These are phyloP conservation scores for Eudorina sp. DNA, from an alignment of 139 green algal genomes.

Conservation along the genomic window DNA sequence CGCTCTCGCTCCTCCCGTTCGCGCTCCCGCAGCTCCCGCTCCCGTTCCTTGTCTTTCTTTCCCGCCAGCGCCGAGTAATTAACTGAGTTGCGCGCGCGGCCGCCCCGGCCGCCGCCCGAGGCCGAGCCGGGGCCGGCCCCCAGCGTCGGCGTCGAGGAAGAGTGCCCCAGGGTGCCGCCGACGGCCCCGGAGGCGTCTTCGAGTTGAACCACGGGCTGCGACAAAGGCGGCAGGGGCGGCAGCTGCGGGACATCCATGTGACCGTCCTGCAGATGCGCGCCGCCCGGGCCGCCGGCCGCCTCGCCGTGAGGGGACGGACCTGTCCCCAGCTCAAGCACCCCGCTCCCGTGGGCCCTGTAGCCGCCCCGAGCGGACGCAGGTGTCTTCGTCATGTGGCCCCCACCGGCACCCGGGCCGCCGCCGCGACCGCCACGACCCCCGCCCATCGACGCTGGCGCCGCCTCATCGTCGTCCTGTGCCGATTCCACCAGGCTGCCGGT, in stretches of 20 bases:
- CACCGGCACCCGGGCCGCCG: slow-evolving; percentile 1
- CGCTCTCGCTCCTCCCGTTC: slow-evolving; percentile 23
- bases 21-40: slow-evolving; percentile 12
- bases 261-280: neutral
- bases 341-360: neutral
- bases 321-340: no score
- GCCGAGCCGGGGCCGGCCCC: neutral
- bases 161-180: neutral
- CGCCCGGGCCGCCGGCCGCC: neutral
- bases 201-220: neutral
- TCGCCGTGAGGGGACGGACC: neutral
- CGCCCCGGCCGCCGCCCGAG: neutral
- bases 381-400: neutral
- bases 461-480: slow-evolving; percentile 23
- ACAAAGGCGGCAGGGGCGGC: neutral
- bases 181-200: neutral
- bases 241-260: slow-evolving; percentile 18
- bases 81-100: slow-evolving; percentile 31
- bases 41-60: slow-evolving; percentile 46
- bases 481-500: slow-evolving; percentile 24
- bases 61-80: slow-evolving; percentile 60
- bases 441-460: neutral
- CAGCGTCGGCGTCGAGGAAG: neutral
- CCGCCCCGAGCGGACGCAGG: neutral
- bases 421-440: neutral